phyloP scores from a whole-genome alignment of 208 protist genomes.

The Leishmania martiniquensis region DNA sequence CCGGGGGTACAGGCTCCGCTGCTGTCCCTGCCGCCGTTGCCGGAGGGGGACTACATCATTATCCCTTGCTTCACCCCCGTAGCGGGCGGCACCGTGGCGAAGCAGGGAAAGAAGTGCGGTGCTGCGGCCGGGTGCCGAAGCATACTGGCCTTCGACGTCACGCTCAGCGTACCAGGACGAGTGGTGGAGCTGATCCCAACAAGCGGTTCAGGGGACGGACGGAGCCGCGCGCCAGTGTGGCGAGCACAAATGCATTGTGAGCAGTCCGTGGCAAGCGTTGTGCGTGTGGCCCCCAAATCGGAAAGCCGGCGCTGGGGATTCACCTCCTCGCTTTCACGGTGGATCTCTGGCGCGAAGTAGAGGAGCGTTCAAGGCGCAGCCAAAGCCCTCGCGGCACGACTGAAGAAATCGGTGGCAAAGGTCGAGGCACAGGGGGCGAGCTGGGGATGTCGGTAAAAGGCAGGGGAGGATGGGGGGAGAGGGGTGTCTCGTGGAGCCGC shows the following conservation, averaged over 20 bases:
- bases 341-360: background rate
- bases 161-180: conserved; percentile 2
- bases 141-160: background rate
- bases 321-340: background rate
- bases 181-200: conserved; percentile 1
- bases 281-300: background rate
- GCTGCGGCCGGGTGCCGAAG: conserved; percentile 8
- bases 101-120: conserved; percentile 42
- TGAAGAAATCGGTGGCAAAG: too few species aligned
- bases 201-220: background rate
- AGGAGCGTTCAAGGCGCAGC: background rate
- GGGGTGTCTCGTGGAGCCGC: too few species aligned
- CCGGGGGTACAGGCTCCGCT: conserved; percentile 1
- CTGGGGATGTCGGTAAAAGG: background rate
- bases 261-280: background rate
- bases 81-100: conserved; percentile 35
- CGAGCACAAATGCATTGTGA: background rate
- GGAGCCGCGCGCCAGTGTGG: background rate
- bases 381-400: too few species aligned
- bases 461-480: background rate
- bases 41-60: conserved; percentile 75
- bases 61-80: conserved; percentile 37
- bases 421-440: background rate
- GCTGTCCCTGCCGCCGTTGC: conserved; percentile 43
- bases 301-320: background rate